Evolutionary conservation across 2,329 filamentous ascomycete species (phyloP).

Genomic region (Neodidymelliopsis sp.): DNA sequence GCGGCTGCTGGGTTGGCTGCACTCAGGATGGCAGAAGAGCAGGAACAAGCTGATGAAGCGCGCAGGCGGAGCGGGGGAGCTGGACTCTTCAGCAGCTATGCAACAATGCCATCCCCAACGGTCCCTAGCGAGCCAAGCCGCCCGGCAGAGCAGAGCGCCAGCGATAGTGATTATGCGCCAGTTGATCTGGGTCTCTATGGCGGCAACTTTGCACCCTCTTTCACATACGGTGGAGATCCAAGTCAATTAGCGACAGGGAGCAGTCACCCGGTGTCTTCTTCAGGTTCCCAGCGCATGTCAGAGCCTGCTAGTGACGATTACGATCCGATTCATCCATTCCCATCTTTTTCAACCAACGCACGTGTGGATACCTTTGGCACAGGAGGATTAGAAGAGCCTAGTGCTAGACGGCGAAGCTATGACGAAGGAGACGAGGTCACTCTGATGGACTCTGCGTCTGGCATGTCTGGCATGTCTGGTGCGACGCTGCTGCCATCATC

Average conservation of each 20-base stretch:
- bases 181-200: conserved; percentile 79
- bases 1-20: conserved; percentile 84
- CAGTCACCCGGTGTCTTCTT: conserved; percentile 52
- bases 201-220: conserved; percentile 71
- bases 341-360: conserved; percentile 65
- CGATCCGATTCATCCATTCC: conserved; percentile 65
- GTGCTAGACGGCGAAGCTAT: conserved; percentile 77
- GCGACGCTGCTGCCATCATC: conserved; percentile 40
- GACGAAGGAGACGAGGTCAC: conserved; percentile 86
- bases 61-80: conserved; percentile 66
- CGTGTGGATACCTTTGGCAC: conserved; percentile 88
- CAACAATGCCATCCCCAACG: conserved; percentile 52
- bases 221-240: conserved; percentile 66
- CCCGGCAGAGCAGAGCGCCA: conserved; percentile 45
- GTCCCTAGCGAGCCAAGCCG: conserved; percentile 42
- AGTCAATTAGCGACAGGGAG: conserved; percentile 49
- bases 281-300: conserved; percentile 55
- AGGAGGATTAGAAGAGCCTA: conserved; percentile 84
- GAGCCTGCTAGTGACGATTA: conserved; percentile 53
- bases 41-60: conserved; percentile 68
- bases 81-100: conserved; percentile 59
- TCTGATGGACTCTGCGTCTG: conserved; percentile 49
- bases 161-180: conserved; percentile 72
- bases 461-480: conserved; percentile 32
- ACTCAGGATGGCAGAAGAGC: conserved; percentile 82